Evolutionary conservation across 163 green algal species (phyloP).

Genomic region (Prototheca cutis): DNA sequence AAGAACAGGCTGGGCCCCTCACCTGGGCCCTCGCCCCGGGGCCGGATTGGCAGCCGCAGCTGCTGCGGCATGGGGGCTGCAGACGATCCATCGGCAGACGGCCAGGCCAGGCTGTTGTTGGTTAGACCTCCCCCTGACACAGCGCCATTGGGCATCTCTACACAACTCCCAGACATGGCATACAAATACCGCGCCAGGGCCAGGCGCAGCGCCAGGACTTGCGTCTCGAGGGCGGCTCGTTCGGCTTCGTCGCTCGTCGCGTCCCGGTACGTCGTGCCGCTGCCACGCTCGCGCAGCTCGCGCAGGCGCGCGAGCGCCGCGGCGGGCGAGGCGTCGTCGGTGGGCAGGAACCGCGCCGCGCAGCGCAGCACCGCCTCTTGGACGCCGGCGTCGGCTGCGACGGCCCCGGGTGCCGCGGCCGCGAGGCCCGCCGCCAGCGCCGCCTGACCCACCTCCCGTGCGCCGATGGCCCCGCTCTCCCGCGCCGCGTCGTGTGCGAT

Average conservation of each 20-base stretch:
- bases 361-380: not conserved
- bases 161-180: no score
- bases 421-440: constrained; percentile 45
- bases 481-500: constrained; percentile 35
- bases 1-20: not conserved
- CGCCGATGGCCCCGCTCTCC: constrained; percentile 37
- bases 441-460: constrained; percentile 50
- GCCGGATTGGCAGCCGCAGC: not conserved
- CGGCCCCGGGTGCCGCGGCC: constrained; percentile 19
- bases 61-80: not conserved
- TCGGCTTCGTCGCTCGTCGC: no score
- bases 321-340: not conserved
- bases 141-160: no score
- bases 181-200: not conserved
- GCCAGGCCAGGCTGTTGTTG: not conserved
- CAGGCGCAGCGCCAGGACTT: not conserved
- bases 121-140: no score
- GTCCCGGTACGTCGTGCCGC: no score
- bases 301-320: not conserved
- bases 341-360: not conserved
- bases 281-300: not conserved
- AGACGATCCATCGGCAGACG: not conserved
- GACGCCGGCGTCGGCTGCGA: constrained; percentile 8
- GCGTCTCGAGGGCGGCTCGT: no score
- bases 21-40: not conserved